Evolutionary conservation across 2,329 filamentous ascomycete species (phyloP).

Genomic region (Clarireedia monteithiana): DNA sequence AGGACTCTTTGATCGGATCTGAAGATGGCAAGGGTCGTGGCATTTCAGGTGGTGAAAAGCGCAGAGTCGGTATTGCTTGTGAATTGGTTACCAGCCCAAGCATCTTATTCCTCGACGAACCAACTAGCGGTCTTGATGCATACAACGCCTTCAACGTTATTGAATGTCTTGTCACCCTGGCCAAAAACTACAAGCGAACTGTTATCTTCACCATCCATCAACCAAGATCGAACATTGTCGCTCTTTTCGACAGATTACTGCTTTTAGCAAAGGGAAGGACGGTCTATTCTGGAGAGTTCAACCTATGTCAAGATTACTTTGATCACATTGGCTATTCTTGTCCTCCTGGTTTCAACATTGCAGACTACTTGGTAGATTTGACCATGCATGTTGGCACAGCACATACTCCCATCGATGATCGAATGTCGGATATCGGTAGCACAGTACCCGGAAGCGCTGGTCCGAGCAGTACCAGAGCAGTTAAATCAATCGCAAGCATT

Average conservation of each 20-base stretch:
- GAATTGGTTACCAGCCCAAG: slow-evolving; percentile 96
- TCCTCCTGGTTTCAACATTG: slow-evolving; percentile 96
- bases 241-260: slow-evolving; percentile 89
- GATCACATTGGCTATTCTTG: slow-evolving; percentile 87
- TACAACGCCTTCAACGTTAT: slow-evolving; percentile 98
- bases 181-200: slow-evolving; percentile 93
- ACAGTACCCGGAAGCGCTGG: slow-evolving; percentile 62
- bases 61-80: slow-evolving; percentile 92
- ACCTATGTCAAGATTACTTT: slow-evolving; percentile 85
- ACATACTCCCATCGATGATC: slow-evolving; percentile 45
- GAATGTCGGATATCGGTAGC: slow-evolving; percentile 51
- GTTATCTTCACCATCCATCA: slow-evolving; percentile 99
- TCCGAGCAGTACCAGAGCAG: slow-evolving; percentile 77
- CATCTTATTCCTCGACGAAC: slow-evolving; percentile 94
- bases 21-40: slow-evolving; percentile 91
- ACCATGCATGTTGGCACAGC: slow-evolving; percentile 85
- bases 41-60: slow-evolving; percentile 94
- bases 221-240: slow-evolving; percentile 95
- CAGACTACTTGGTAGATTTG: slow-evolving; percentile 92
- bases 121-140: slow-evolving; percentile 90
- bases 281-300: slow-evolving; percentile 89
- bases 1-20: slow-evolving; percentile 89
- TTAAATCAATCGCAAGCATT: slow-evolving; percentile 84
- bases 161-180: slow-evolving; percentile 87
- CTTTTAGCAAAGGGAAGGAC: slow-evolving; percentile 81